Evolutionary conservation across 164 flowering plant species (phyloP).

Genomic region (Stephania japonica): DNA sequence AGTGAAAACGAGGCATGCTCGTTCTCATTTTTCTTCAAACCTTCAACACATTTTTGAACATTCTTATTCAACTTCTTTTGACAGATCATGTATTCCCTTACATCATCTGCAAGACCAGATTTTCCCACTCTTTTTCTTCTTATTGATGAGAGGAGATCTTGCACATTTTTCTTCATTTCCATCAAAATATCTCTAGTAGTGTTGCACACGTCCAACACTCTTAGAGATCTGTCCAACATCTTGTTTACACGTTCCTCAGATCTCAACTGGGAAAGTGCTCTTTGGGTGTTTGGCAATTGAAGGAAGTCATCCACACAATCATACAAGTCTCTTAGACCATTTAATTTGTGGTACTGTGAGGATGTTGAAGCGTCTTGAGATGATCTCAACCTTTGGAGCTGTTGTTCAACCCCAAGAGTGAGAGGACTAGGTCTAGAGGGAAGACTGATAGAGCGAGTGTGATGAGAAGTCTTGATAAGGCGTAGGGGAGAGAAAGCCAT

Average conservation of each 20-base stretch:
- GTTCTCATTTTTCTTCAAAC: constrained; percentile 5
- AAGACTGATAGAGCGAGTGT: constrained; percentile 19
- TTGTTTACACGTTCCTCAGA: constrained; percentile 1
- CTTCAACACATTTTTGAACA: constrained; percentile 11
- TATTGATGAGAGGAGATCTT: constrained; percentile 12
- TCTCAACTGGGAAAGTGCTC: background rate
- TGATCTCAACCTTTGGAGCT: constrained; percentile 8
- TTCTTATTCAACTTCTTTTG: constrained; percentile 16
- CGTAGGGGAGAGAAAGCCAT: background rate
- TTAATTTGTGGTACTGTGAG: constrained; percentile 1
- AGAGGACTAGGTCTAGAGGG: constrained; percentile 20
- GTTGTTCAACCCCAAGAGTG: constrained; percentile 10
- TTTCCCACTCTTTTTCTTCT: constrained; percentile 13
- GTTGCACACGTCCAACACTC: constrained; percentile 11
- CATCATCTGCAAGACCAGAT: background rate
- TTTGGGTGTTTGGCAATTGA: constrained; percentile 17
- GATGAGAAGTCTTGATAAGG: constrained; percentile 2
- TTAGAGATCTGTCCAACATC: constrained; percentile 18
- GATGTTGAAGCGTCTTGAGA: constrained; percentile 11
- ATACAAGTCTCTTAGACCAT: constrained; percentile 14
- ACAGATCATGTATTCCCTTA: background rate
- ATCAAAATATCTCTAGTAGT: constrained; percentile 15
- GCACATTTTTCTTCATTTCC: constrained; percentile 11
- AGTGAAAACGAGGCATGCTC: background rate
- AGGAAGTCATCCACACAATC: constrained; percentile 7